phyloP scores from a whole-genome alignment of 139 green algal species.

The Yamagishiella unicocca region DNA sequence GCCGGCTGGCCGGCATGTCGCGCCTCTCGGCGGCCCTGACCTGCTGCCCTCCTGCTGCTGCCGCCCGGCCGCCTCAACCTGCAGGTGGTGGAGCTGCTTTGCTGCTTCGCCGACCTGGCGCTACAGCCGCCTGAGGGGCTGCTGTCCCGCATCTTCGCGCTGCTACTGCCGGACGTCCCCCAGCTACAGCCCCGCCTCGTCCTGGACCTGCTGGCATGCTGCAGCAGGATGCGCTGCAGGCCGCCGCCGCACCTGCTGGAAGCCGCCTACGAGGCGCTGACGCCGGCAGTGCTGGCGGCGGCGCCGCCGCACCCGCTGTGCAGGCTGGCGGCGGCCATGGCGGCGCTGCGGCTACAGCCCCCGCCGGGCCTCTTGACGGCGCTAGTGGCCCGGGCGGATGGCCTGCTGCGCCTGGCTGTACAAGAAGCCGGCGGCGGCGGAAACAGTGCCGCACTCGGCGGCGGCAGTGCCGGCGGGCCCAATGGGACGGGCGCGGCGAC shows the following conservation, averaged over 20 bases:
- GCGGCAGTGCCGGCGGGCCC: background rate
- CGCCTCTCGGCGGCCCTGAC: no score
- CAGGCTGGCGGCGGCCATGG: conserved; percentile 11
- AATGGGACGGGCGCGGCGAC: background rate
- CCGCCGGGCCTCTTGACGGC: conserved; percentile 1
- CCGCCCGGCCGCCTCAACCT: background rate
- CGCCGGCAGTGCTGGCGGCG: background rate
- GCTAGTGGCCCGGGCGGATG: background rate
- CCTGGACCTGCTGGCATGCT: background rate
- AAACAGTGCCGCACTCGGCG: background rate
- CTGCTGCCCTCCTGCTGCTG: no score
- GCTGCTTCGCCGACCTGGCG: conserved; percentile 21
- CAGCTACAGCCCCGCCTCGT: background rate
- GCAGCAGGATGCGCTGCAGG: conserved; percentile 16
- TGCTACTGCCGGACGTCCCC: conserved; percentile 23
- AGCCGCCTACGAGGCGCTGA: background rate
- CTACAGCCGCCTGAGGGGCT: conserved; percentile 5
- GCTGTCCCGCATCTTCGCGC: background rate
- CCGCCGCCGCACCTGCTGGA: conserved; percentile 14
- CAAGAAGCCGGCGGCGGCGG: background rate
- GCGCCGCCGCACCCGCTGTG: conserved; percentile 13
- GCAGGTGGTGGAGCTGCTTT: conserved; percentile 26
- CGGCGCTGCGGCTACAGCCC: conserved; percentile 21
- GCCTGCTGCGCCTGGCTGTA: background rate
- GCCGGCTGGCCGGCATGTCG: no score